These are phyloP conservation scores for Beta lomatogona DNA, from an alignment of 179 eudicot species.

Conservation along the genomic window DNA sequence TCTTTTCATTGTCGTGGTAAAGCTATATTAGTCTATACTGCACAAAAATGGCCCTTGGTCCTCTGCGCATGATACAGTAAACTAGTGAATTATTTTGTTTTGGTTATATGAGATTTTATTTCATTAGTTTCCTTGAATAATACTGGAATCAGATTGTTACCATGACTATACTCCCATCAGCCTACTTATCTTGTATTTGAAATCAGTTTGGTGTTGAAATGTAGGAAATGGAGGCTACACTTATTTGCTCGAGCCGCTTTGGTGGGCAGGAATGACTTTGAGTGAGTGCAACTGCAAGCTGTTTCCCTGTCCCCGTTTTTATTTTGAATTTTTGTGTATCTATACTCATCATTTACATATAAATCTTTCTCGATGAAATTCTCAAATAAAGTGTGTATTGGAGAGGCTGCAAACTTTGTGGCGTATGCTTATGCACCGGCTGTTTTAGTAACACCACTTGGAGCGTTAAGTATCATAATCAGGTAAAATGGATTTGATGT, in stretches of 20 bases:
- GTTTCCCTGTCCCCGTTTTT: background rate
- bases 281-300: slow-evolving; percentile 46
- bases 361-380: slow-evolving; percentile 4
- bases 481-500: slow-evolving; percentile 52
- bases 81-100: background rate
- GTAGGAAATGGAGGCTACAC: slow-evolving; percentile 88
- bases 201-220: slow-evolving; percentile 6
- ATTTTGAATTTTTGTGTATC: background rate
- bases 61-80: slow-evolving; percentile 5
- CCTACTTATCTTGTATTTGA: slow-evolving; percentile 2
- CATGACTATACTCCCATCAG: background rate
- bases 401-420: slow-evolving; percentile 86
- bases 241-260: slow-evolving; percentile 84
- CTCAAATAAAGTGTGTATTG: slow-evolving; percentile 69
- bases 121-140: background rate
- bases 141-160: background rate
- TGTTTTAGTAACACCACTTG: slow-evolving; percentile 93
- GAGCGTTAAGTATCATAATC: slow-evolving; percentile 89
- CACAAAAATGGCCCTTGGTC: background rate
- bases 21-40: background rate
- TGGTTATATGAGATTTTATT: background rate
- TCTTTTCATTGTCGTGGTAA: background rate
- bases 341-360: background rate
- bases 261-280: slow-evolving; percentile 94
- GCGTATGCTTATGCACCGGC: slow-evolving; percentile 97